Conservation (phyloP, 2,329 filamentous ascomycete genomes). For the Erysiphe pulchra region DNA sequence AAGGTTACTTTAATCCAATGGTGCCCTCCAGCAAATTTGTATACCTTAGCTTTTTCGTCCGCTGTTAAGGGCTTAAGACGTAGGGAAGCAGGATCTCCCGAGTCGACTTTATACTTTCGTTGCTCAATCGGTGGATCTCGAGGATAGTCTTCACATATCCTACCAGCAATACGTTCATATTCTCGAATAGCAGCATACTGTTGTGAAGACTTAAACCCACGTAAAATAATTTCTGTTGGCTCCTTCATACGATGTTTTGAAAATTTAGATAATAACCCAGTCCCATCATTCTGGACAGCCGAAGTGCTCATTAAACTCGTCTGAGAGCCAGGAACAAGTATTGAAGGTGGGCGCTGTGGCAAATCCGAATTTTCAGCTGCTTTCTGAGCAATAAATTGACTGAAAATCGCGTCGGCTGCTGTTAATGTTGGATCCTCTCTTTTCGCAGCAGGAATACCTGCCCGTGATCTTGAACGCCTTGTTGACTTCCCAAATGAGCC, state of each 20-base stretch:
- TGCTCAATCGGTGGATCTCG: slow-evolving; percentile 52
- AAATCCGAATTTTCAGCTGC: slow-evolving; percentile 7
- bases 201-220: slow-evolving; percentile 45
- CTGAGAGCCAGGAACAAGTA: slow-evolving; percentile 12
- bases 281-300: slow-evolving; percentile 8
- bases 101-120: slow-evolving; percentile 45
- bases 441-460: slow-evolving; percentile 23
- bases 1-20: slow-evolving; percentile 86
- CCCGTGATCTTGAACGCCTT: slow-evolving; percentile 33
- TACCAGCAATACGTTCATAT: slow-evolving; percentile 66
- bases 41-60: slow-evolving; percentile 55
- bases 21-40: slow-evolving; percentile 55
- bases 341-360: slow-evolving; percentile 13
- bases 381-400: slow-evolving; percentile 26
- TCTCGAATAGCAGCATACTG: slow-evolving; percentile 74
- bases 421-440: slow-evolving; percentile 35
- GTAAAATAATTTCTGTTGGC: slow-evolving; percentile 59
- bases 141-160: slow-evolving; percentile 82
- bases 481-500: slow-evolving; percentile 44
- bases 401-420: slow-evolving; percentile 35
- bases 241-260: slow-evolving; percentile 25
- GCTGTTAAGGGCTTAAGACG: slow-evolving; percentile 37
- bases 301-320: slow-evolving; percentile 14
- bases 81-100: slow-evolving; percentile 45
- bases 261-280: slow-evolving; percentile 6